Evolutionary conservation across 106 monocot species (phyloP), one percentile per base, ranked within the genome.

Genomic region (Phalaenopsis aphrodite): DNA sequence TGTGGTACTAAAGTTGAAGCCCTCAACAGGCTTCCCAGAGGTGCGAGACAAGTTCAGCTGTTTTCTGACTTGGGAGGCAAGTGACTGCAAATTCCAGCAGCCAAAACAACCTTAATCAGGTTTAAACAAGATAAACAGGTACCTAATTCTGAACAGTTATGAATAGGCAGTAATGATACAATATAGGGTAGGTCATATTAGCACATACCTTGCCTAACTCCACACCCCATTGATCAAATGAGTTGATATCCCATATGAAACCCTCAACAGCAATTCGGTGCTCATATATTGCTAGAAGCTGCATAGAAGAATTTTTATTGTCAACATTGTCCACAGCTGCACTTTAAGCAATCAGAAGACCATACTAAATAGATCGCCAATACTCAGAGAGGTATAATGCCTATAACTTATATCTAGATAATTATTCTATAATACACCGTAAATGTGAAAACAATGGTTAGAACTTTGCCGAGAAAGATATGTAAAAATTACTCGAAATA

Each of bases 181-280:
- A 5, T 61, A 21, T 61, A 21, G 69, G 38, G 69, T 41, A 65
- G 30, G 56, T 19, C 5, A 57, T 69, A 67, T 71, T 55, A n/a
- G 47, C 21, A 86, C 84, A 39, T 30, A 98, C 97, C 94, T 98
- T 98, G 66, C 97, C 97, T 56, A 98, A 83, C 85, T 98, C 94
- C 77, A 98, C 97, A 39, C 97, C 97, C 97, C 97, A 98, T 57
- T 98, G 97, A 58, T 98, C 97, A 74, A 98, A 98, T 18, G 97
- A 98, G 83, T 98, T 98, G 83, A 98, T 92, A 38, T 94, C 97
- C 97, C 94, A 98, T 85, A 92, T 58, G 77, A 98, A 98, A 19
- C 97, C 97, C 83, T 98, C 85, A 78, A 98, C 97, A 65, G 92
- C 97, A 85, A 98, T 80, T 80, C 97, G 83, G 81, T 98, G 97